phyloP scores from a whole-genome alignment of 2,329 filamentous ascomycete genomes.

The Phialophora tarda region DNA sequence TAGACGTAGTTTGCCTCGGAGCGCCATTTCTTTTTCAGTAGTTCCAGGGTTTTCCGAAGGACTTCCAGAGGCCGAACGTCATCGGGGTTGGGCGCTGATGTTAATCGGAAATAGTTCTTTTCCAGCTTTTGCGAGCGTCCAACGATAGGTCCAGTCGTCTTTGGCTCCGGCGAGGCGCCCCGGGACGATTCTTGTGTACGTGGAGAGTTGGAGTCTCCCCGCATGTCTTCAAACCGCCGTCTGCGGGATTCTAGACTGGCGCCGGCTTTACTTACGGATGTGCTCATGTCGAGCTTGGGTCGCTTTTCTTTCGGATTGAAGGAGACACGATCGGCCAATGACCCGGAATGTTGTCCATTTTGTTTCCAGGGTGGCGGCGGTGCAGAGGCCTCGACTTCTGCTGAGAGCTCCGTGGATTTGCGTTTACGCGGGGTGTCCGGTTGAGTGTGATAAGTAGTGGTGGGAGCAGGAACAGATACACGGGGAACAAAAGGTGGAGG shows the following conservation, averaged over 20 bases:
- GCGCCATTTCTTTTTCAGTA: conserved; percentile 93
- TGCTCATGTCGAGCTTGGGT: conserved; percentile 54
- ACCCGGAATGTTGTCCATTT: conserved; percentile 63
- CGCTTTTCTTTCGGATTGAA: conserved; percentile 59
- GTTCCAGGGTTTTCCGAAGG: conserved; percentile 80
- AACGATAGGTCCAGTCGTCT: conserved; percentile 71
- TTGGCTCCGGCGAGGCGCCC: conserved; percentile 54
- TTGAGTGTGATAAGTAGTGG: conserved; percentile 39
- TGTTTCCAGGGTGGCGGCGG: conserved; percentile 73
- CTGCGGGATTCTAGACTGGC: conserved; percentile 85
- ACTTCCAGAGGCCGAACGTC: conserved; percentile 83
- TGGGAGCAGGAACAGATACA: conserved; percentile 30
- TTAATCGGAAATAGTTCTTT: conserved; percentile 94
- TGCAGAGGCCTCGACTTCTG: conserved; percentile 57
- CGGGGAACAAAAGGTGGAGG: conserved; percentile 36
- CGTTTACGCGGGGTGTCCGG: conserved; percentile 69
- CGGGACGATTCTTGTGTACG: conserved; percentile 46
- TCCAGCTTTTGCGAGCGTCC: conserved; percentile 84
- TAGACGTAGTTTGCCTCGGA: conserved; percentile 93
- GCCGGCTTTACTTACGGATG: conserved; percentile 83
- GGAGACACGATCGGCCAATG: conserved; percentile 75
- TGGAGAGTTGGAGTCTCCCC: conserved; percentile 50
- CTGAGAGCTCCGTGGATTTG: conserved; percentile 72
- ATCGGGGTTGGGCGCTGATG: conserved; percentile 83
- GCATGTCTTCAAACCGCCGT: conserved; percentile 75